phyloP scores from a whole-genome alignment of 345 rosid species.

The Eucalyptus regnans region DNA sequence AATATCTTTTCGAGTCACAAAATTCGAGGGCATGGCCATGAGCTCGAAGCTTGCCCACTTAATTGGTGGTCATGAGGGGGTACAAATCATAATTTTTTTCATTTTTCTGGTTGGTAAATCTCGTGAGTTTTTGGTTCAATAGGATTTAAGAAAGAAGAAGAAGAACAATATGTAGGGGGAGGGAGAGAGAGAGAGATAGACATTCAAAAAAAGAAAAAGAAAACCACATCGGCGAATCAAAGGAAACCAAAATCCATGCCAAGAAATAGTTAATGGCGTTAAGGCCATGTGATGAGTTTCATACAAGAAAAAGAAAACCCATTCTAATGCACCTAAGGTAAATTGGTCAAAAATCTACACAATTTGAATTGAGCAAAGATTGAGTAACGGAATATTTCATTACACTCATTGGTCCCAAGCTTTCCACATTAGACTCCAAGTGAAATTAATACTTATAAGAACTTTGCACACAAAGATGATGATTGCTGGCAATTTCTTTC shows the following conservation, averaged over 20 bases:
- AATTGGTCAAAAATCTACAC: rapidly evolving
- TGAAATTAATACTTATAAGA: background rate
- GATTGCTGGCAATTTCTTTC: background rate
- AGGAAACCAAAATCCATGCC: background rate
- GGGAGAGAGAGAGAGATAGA: background rate
- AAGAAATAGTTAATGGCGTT: background rate
- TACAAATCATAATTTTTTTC: background rate
- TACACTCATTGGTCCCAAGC: background rate
- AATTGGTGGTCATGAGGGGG: background rate
- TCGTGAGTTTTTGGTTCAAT: too few relatives aligned
- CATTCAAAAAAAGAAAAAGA: background rate
- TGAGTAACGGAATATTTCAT: background rate
- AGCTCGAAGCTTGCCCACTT: too few relatives aligned
- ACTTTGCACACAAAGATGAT: background rate
- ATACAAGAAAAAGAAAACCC: background rate
- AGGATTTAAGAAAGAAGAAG: background rate
- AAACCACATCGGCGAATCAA: background rate
- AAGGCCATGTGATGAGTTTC: background rate
- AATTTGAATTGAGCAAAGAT: background rate
- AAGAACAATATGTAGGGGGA: background rate
- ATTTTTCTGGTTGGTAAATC: background rate
- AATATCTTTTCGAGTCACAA: too few relatives aligned
- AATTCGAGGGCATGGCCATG: too few relatives aligned
- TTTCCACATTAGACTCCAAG: background rate
- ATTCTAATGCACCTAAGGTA: background rate